A percentile compares a stretch with the other conserved stretches of the same genome.
phyloP scores from a whole-genome alignment of 768 basidiomycete species.

The Pseudohyphozyma bogoriensis region DNA sequence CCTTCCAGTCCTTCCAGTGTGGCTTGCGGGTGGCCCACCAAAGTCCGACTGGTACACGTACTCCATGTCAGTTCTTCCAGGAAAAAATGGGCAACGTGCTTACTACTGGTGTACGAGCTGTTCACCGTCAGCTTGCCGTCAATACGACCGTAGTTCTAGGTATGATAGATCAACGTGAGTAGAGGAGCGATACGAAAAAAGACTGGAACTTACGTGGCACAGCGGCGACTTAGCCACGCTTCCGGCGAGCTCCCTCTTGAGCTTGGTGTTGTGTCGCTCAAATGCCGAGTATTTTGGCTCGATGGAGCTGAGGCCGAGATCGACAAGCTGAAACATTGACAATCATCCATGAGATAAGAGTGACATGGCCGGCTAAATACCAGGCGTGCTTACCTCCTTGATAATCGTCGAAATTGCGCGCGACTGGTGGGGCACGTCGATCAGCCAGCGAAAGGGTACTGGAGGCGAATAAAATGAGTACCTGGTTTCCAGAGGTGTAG shows the following conservation, averaged over 20 bases:
- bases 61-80: neutral
- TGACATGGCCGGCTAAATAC: neutral
- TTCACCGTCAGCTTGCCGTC: neutral
- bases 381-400: neutral
- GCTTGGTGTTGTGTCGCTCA: conserved; percentile 6
- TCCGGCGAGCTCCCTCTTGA: neutral
- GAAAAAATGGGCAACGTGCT: neutral
- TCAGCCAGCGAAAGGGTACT: neutral
- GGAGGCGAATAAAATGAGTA: neutral
- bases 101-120: neutral
- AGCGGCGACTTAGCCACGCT: neutral
- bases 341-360: neutral
- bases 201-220: too few species aligned
- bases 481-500: neutral
- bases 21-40: neutral
- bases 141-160: neutral
- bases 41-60: neutral
- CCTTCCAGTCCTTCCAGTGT: neutral
- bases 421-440: neutral
- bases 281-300: conserved; percentile 12
- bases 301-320: conserved; percentile 10
- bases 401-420: neutral
- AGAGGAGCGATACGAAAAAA: too few species aligned
- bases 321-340: neutral
- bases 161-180: neutral